Evolutionary conservation across 352 stramenopile genomes (phyloP), one percentile per base, ranked within the genome.

Genomic region (Blastocystis sp.): DNA sequence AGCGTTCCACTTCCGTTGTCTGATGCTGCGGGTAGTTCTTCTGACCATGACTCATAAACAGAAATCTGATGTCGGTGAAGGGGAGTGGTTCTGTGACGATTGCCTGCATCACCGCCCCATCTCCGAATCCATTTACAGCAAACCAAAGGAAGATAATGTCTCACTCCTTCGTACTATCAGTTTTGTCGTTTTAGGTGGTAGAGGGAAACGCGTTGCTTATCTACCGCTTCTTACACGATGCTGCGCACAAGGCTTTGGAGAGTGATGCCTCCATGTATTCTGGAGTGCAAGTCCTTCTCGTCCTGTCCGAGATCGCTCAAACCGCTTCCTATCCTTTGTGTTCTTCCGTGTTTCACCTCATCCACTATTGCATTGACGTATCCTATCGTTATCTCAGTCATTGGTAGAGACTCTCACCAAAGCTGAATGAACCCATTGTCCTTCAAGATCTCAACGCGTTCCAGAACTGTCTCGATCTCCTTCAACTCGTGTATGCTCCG

Each of bases 21-120:
- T 85, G n/a, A 85, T 67, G 41, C 31, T 85, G 26, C 51, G 50
- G 10, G 74, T 85, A 50, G 39, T 69, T 13, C 13, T 55, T 13
- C 41, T 55, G 4, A 13, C 41, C 13, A 55, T 55, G 4, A 55
- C 13, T 55, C 2, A 85, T 37, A 10, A 39, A 0, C 69, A 85
- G 74, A 66, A 85, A 41, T 10, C 21, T 19, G 74, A 85, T 85
- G 59, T 85, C 16, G 74, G 74, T 6, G 51, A 69, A 37, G 74
- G 74, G 26, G 74, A 85, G 37, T 85, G 74, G 74, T 69, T 70
- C 35, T 85, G 74, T 69, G 74, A 85, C 65, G 74, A 85, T 69
- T 85, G 74, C 41, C 29, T 85, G 33, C 16, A 66, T 66, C 55
- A 67, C 24, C 45, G 51, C 41, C 59, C 74, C 65, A 24, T 85